phyloP scores from a whole-genome alignment of 176 grass and related monocot species.

The Elymus sibiricus region DNA sequence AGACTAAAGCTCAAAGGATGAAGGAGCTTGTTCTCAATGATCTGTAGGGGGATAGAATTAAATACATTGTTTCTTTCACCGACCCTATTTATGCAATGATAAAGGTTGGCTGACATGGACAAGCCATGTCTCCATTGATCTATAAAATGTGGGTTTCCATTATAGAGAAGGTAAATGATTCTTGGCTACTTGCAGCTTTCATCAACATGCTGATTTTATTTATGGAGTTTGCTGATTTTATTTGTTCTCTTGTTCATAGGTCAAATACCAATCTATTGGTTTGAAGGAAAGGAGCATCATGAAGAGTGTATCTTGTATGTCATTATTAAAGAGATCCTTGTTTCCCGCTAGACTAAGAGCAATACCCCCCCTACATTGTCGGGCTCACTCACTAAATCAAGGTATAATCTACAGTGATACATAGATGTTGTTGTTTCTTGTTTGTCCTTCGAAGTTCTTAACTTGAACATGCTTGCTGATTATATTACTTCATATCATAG shows the following conservation, averaged over 20 bases:
- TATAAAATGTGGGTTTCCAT: not conserved
- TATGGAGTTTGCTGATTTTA: not conserved
- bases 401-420: too few relatives aligned
- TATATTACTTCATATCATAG: too few relatives aligned
- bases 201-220: too few relatives aligned
- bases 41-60: not conserved
- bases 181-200: not conserved
- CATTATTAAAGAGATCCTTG: not conserved
- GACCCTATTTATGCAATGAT: not conserved
- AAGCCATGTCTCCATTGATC: not conserved
- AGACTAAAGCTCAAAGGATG: not conserved
- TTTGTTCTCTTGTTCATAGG: not conserved
- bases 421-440: too few relatives aligned
- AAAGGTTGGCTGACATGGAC: not conserved
- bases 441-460: too few relatives aligned
- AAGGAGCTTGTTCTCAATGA: not conserved
- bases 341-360: not conserved
- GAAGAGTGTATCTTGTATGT: not conserved
- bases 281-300: not conserved
- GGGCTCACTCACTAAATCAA: not conserved
- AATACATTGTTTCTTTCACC: not conserved
- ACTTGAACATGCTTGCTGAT: too few relatives aligned
- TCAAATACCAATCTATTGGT: not conserved
- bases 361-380: not conserved
- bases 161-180: not conserved